Conservation (phyloP, 2,329 filamentous ascomycete genomes). For the Diaporthe aspalathi region DNA sequence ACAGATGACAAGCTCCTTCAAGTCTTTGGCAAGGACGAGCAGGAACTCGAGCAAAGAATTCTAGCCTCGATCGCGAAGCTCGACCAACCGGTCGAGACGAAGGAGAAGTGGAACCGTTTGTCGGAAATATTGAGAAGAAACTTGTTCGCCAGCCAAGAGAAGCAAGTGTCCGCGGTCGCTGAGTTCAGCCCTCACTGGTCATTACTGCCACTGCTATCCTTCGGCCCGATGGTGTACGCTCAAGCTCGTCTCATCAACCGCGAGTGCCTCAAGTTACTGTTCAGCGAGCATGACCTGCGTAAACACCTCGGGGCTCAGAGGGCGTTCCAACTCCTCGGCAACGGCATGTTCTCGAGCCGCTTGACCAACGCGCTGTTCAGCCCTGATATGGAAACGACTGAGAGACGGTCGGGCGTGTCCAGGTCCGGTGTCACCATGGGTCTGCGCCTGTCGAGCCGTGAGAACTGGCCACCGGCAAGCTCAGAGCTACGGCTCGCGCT, state of each 20-base stretch:
- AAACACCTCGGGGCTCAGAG: constrained; percentile 80
- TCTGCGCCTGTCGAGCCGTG: constrained; percentile 81
- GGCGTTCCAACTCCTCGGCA: constrained; percentile 85
- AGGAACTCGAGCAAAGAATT: constrained; percentile 55
- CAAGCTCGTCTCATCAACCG: constrained; percentile 84
- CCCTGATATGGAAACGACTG: constrained; percentile 81
- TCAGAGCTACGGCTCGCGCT: constrained; percentile 91
- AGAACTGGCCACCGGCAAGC: constrained; percentile 92
- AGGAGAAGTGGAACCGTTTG: constrained; percentile 50
- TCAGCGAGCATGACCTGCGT: constrained; percentile 77
- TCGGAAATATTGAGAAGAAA: constrained; percentile 54
- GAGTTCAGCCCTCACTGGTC: constrained; percentile 67
- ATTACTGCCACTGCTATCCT: constrained; percentile 75
- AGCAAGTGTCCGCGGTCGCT: constrained; percentile 30
- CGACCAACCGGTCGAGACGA: constrained; percentile 50
- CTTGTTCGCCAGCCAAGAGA: constrained; percentile 47
- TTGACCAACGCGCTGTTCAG: constrained; percentile 88
- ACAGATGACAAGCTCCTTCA: background rate
- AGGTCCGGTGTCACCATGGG: constrained; percentile 81
- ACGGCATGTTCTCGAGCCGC: constrained; percentile 83
- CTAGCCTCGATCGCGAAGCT: constrained; percentile 62
- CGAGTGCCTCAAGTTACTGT: constrained; percentile 80
- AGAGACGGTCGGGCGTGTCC: constrained; percentile 76
- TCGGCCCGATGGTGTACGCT: constrained; percentile 77
- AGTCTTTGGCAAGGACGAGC: constrained; percentile 22